A percentile compares a stretch with the other conserved stretches of the same genome.
These are phyloP conservation scores for Termitomyces sp. DNA, from an alignment of 768 basidiomycete species.

Conservation along the genomic window DNA sequence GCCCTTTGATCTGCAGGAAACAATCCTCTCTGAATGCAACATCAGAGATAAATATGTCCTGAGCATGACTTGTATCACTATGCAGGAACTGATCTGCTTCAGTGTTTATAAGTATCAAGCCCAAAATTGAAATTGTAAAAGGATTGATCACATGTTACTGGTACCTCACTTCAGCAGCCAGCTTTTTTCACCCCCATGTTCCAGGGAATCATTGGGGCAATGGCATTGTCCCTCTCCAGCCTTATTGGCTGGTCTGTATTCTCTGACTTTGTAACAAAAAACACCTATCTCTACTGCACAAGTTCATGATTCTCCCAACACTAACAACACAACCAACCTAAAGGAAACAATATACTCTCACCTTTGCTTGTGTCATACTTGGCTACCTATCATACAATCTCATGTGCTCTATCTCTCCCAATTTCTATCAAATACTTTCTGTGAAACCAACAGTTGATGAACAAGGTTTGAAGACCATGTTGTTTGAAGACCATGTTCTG, in stretches of 20 bases:
- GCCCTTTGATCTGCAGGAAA: too few relatives aligned
- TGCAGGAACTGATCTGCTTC: too few relatives aligned
- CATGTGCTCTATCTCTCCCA: slow-evolving; percentile 53
- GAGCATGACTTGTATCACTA: too few relatives aligned
- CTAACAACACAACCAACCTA: slow-evolving; percentile 36
- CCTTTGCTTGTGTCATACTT: slow-evolving; percentile 63
- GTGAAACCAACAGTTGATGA: slow-evolving; percentile 64
- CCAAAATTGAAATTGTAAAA: too few relatives aligned
- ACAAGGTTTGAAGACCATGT: slow-evolving; percentile 61
- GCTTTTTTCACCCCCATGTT: slow-evolving; percentile 5
- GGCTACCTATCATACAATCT: slow-evolving; percentile 68
- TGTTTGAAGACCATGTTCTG: slow-evolving; percentile 69
- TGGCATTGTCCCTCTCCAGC: slow-evolving; percentile 29
- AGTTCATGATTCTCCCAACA: slow-evolving; percentile 23
- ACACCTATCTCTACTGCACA: slow-evolving; percentile 46
- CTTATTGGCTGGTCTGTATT: slow-evolving; percentile 65
- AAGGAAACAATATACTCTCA: slow-evolving; percentile 57
- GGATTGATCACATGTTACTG: too few relatives aligned
- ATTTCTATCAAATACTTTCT: slow-evolving; percentile 75
- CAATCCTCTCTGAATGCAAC: too few relatives aligned
- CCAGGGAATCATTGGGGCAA: slow-evolving; percentile 5
- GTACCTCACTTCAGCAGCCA: too few relatives aligned
- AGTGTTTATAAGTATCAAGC: too few relatives aligned
- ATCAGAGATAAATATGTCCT: too few relatives aligned
- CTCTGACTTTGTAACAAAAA: slow-evolving; percentile 59